Evolutionary conservation across 345 rosid genomes (phyloP), one percentile per base, ranked within the genome.

Genomic region (Xanthoceras sorbifolium): DNA sequence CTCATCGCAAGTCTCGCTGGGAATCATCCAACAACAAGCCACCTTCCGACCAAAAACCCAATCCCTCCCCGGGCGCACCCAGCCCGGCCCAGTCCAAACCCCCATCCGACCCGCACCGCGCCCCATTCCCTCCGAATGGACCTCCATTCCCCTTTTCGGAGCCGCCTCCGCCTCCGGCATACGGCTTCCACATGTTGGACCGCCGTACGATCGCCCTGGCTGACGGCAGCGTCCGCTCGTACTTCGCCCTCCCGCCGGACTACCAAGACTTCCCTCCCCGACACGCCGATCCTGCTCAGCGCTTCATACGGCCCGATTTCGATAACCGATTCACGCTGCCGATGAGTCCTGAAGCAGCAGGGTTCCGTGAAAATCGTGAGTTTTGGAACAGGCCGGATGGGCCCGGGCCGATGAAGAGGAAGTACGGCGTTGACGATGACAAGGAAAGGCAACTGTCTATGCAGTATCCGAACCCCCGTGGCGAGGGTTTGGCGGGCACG

Each of bases 131-230:
- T 17, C 80, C 77, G 9, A 69, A 50, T 25, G 81, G 76, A 11
- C 77, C 80, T 17, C 78, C 76, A 5, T 81, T 83, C 64, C 80
- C 83, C 18, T 86, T 90, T 74, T 88, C 87, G n/a, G 97, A 92
- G 34, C 91, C 94, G 12, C 94, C 92, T 0, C 95, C 97, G 3
- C 90, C 92, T 3, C 93, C 97, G 2, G 77, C 96, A 10, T 97
- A 97, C 50, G 99, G 94, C 70, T 92, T 89, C 74, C 98, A 97
- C 80, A 91, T 97, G 98, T 90, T 97, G 12, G 97, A 97, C 71
- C 95, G 99, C 29, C 92, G 97, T 32, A 73, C 96, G 5, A 91
- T 97, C 26, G 78, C 80, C 78, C 97, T 97, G 34, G 87, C 91
- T 34, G 98, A 97, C 70, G 98, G 99, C 18, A 92, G 92, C 81